A percentile compares a stretch with the other conserved stretches of the same genome.
phyloP scores from a whole-genome alignment of 1,284 basidiomycete genomes.

The Heterobasidion irregulare region DNA sequence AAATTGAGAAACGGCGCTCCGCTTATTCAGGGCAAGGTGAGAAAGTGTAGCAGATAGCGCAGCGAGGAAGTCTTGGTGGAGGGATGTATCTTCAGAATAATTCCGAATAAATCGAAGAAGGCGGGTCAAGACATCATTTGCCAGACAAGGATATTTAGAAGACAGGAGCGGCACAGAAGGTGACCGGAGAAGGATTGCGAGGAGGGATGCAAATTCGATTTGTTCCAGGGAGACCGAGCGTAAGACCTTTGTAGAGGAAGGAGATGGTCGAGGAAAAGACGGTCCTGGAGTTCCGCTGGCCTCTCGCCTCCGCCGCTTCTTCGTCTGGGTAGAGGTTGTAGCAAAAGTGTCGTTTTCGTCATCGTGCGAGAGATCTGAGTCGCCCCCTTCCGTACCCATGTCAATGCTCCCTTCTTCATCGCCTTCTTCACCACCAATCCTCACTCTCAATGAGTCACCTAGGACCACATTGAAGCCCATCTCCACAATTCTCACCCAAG shows the following conservation, averaged over 20 bases:
- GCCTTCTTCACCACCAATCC: slow-evolving; percentile 29
- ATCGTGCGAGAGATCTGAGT: slow-evolving; percentile 17
- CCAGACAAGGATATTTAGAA: slow-evolving; percentile 24
- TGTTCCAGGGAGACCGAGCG: slow-evolving; percentile 49
- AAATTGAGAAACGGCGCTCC: slow-evolving; percentile 46
- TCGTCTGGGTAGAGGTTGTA: slow-evolving; percentile 16
- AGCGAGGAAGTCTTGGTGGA: slow-evolving; percentile 66
- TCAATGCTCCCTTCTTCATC: slow-evolving; percentile 20
- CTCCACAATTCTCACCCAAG: slow-evolving; percentile 65
- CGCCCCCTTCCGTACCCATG: slow-evolving; percentile 8
- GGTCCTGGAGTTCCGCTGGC: slow-evolving; percentile 9
- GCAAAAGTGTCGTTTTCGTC: slow-evolving; percentile 15
- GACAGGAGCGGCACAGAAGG: slow-evolving; percentile 47
- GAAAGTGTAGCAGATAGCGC: slow-evolving; percentile 63
- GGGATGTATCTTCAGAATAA: slow-evolving; percentile 63
- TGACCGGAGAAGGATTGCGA: slow-evolving; percentile 60
- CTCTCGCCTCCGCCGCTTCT: slow-evolving; percentile 25
- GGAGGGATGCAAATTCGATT: slow-evolving; percentile 60
- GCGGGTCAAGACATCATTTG: slow-evolving; percentile 51
- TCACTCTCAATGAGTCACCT: slow-evolving; percentile 44
- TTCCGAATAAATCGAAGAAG: slow-evolving; percentile 58
- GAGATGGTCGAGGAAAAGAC: slow-evolving; percentile 2
- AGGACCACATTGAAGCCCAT: slow-evolving; percentile 75
- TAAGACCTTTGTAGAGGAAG: slow-evolving; percentile 7
- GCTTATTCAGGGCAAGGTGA: slow-evolving; percentile 68